Conservation (phyloP, 2,329 filamentous ascomycete species). For the Fusarium continuum region DNA sequence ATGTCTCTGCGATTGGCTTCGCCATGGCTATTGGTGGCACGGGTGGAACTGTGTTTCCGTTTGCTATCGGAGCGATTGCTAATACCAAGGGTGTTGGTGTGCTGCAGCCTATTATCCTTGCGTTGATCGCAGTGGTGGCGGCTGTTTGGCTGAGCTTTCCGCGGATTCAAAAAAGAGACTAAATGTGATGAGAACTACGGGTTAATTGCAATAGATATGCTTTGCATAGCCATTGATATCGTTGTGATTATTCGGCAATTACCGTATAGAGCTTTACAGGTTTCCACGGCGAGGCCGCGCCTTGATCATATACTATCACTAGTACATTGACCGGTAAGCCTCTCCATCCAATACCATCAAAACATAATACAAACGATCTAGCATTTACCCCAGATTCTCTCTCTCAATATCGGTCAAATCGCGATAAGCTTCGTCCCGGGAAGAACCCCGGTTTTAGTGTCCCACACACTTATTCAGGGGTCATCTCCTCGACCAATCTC, state of each 20-base stretch:
- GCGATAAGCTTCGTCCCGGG: not conserved
- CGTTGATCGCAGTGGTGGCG: slow-evolving; percentile 50
- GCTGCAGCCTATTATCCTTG: slow-evolving; percentile 61
- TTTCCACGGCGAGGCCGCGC: too few relatives aligned
- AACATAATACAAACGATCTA: too few relatives aligned
- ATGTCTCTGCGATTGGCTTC: slow-evolving; percentile 78
- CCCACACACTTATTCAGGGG: not conserved
- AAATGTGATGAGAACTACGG: not conserved
- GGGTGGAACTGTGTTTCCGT: slow-evolving; percentile 70
- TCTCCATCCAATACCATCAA: too few relatives aligned
- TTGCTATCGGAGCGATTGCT: slow-evolving; percentile 71
- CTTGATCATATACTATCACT: too few relatives aligned
- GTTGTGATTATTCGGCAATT: too few relatives aligned
- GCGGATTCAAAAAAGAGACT: slow-evolving; percentile 47
- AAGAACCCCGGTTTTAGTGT: slow-evolving; percentile 12
- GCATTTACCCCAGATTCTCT: slow-evolving; percentile 5
- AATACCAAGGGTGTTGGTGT: slow-evolving; percentile 57
- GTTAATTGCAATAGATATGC: not conserved
- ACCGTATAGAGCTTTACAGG: too few relatives aligned
- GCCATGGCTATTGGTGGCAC: slow-evolving; percentile 76
- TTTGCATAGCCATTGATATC: too few relatives aligned
- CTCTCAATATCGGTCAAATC: not conserved
- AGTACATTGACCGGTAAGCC: too few relatives aligned
- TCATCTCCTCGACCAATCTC: not conserved
- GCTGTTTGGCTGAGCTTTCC: slow-evolving; percentile 52